These are phyloP conservation scores for Pleurotus tuber-regium DNA, from an alignment of 768 basidiomycete species.

Conservation along the genomic window DNA sequence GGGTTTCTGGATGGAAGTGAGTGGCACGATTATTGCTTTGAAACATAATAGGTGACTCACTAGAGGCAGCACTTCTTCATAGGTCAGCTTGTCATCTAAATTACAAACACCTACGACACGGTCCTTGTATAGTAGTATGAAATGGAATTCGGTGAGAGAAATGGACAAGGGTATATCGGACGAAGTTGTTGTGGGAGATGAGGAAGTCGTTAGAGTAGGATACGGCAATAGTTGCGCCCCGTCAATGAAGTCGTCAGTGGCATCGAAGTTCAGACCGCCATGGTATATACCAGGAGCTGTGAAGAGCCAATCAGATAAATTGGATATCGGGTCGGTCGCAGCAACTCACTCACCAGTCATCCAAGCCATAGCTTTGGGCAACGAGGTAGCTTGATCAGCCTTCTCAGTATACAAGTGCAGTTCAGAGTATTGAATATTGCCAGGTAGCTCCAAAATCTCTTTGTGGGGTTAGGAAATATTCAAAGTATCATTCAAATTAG, in stretches of 20 bases:
- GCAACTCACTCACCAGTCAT: constrained; percentile 66
- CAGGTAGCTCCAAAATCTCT: constrained; percentile 93
- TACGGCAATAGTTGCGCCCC: constrained; percentile 79
- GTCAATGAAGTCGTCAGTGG: constrained; percentile 74
- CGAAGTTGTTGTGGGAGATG: constrained; percentile 21
- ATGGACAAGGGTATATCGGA: constrained; percentile 68
- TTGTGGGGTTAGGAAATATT: constrained; percentile 11
- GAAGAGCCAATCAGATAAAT: neutral
- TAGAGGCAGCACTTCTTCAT: constrained; percentile 80
- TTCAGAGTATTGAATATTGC: constrained; percentile 71
- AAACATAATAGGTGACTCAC: constrained; percentile 39
- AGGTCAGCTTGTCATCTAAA: constrained; percentile 77
- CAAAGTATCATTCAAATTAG: constrained; percentile 20
- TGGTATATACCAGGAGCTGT: constrained; percentile 88
- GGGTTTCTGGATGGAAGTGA: constrained; percentile 53
- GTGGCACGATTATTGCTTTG: neutral
- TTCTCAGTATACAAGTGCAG: constrained; percentile 77
- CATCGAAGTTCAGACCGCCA: constrained; percentile 69
- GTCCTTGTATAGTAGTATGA: constrained; percentile 80
- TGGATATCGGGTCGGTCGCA: neutral
- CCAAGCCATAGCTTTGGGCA: constrained; percentile 84
- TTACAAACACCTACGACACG: constrained; percentile 74
- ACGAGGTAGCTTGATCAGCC: constrained; percentile 63
- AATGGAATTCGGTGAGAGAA: constrained; percentile 89
- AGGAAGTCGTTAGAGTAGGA: constrained; percentile 39